Evolutionary conservation across 306 rosid genomes (phyloP), one percentile per base, ranked within the genome.

Genomic region (Sindora glabra): DNA sequence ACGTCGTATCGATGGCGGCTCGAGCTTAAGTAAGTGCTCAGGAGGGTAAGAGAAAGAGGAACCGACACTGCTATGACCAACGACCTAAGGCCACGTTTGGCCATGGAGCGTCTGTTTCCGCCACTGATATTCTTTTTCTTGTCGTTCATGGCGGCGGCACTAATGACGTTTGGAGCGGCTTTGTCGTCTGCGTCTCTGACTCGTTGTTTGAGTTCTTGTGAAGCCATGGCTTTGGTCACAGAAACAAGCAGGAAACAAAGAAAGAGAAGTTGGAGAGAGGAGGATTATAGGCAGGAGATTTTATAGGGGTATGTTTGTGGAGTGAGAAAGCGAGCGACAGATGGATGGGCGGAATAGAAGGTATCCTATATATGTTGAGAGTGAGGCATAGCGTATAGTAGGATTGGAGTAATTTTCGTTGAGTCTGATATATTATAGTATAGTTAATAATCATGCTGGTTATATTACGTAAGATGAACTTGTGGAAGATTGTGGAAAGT

Each of bases 81-180:
- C 3, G 95, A 83, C 16, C 63, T 83, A 0, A 88, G 69, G 27
- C 98, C 96, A 24, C 92, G 90, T 83, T 81, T 91, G 66, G 98
- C 84, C 77, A 77, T 75, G 18, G 49, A 66, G 1, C 36, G 53
- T 65, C 44, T 76, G 64, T 5, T 52, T 9, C 30, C 47, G 3
- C 10, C 17, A 11, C 3, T 56, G 36, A 5, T 49, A 8, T 10
- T 30, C 47, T 45, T 42, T 2, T 15, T 29, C 11, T 4, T 33
- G 49, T 62, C 15, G 14, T 67, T 30, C 30, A 10, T 36, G 23
- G 47, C 3, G 17, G 56, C 4, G 22, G 58, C 9, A 2, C 21
- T n/a, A n/a, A n/a, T n/a, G n/a, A n/a, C n/a, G n/a, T n/a, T n/a
- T n/a, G n/a, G n/a, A n/a, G n/a, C 13, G 17, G 36, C 3, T 0